A percentile compares a stretch with the other conserved stretches of the same genome.
phyloP scores from a whole-genome alignment of 371 early-diverging fungal genomes.

The Umbelopsis sp. region DNA sequence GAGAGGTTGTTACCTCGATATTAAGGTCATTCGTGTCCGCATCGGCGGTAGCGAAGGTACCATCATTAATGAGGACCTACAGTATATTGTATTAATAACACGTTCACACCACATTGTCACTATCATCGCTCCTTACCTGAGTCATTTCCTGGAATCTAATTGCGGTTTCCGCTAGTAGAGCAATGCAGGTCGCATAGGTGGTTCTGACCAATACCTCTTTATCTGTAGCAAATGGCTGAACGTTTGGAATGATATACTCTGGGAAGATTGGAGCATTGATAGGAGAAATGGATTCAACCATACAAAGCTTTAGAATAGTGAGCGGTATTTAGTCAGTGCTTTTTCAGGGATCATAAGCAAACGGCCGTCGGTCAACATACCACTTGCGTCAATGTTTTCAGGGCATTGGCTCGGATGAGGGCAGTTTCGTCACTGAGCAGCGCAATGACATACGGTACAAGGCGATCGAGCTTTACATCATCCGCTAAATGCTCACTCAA shows the following conservation, averaged over 20 bases:
- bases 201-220: slow-evolving; percentile 78
- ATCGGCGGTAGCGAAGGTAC: slow-evolving; percentile 56
- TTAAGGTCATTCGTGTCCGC: slow-evolving; percentile 59
- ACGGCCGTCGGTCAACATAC: slow-evolving; percentile 40
- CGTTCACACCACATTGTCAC: neutral
- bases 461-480: slow-evolving; percentile 77
- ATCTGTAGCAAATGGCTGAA: slow-evolving; percentile 73
- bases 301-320: slow-evolving; percentile 55
- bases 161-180: slow-evolving; percentile 80
- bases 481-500: slow-evolving; percentile 72
- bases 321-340: neutral
- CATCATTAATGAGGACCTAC: slow-evolving; percentile 64
- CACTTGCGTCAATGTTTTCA: slow-evolving; percentile 77
- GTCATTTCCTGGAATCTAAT: slow-evolving; percentile 74
- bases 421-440: slow-evolving; percentile 72
- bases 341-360: neutral
- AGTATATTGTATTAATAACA: neutral
- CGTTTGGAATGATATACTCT: slow-evolving; percentile 84
- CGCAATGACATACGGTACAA: slow-evolving; percentile 82
- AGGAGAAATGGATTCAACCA: slow-evolving; percentile 76
- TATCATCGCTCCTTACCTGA: slow-evolving; percentile 34
- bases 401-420: slow-evolving; percentile 74
- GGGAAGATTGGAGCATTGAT: slow-evolving; percentile 87
- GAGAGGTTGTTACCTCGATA: slow-evolving; percentile 47
- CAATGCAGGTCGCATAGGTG: slow-evolving; percentile 82